A percentile compares a stretch with the other conserved stretches of the same genome.
Conservation (phyloP, 2,329 filamentous ascomycete species). For the Arthrocladium fulminans region DNA sequence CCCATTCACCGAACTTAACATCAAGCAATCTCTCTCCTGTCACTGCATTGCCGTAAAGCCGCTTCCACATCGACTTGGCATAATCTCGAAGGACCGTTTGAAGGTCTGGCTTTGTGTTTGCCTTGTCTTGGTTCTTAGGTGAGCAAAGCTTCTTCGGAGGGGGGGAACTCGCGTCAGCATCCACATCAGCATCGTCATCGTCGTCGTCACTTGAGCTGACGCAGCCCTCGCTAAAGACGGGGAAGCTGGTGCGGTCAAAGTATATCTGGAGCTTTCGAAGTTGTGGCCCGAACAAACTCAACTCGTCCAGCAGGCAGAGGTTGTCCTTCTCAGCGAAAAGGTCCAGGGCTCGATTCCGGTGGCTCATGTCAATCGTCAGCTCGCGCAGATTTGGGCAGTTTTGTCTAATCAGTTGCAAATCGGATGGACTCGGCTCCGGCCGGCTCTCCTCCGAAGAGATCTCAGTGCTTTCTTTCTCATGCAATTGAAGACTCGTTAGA, state of each 20-base stretch:
- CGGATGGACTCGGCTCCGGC: not conserved
- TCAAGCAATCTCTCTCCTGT: conserved; percentile 6
- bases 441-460: not conserved
- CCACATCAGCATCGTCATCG: not conserved
- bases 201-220: not conserved
- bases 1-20: conserved; percentile 12
- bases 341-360: too few relatives aligned
- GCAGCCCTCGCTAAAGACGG: not conserved
- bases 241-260: conserved; percentile 9
- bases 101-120: not conserved
- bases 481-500: conserved; percentile 8
- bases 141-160: not conserved
- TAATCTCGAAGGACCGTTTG: not conserved
- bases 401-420: not conserved
- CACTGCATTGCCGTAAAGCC: not conserved
- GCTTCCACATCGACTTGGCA: conserved; percentile 6
- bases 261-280: conserved; percentile 7
- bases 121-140: not conserved
- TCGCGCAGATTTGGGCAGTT: conserved; percentile 7
- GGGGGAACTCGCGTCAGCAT: not conserved
- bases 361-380: conserved; percentile 9
- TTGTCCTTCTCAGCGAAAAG: not conserved
- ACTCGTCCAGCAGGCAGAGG: not conserved
- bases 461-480: conserved; percentile 4
- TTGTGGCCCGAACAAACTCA: not conserved